Percentiles rank a stretch among this genome's conserved stretches.
phyloP scores from a whole-genome alignment of 2,329 filamentous ascomycete species.

The Lachnellula arida region DNA sequence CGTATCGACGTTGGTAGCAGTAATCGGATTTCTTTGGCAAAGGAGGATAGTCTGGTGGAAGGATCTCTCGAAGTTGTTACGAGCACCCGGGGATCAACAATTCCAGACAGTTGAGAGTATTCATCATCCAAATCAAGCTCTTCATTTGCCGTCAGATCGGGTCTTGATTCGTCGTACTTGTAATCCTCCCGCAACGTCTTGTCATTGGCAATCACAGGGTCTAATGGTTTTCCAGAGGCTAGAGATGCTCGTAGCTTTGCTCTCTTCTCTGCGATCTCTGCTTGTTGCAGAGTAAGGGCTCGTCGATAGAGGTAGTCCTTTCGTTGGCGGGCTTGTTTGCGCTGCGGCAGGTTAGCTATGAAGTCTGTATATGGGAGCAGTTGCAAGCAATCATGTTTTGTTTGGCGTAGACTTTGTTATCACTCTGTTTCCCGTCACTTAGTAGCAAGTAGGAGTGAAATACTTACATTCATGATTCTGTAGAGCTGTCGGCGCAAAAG shows the following conservation, averaged over 20 bases:
- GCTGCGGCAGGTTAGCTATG: conserved; percentile 34
- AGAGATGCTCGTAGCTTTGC: conserved; percentile 81
- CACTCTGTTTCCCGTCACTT: too few relatives aligned
- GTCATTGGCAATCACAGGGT: conserved; percentile 80
- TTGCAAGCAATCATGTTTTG: not conserved
- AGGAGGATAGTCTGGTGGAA: conserved; percentile 76
- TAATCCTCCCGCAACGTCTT: conserved; percentile 79
- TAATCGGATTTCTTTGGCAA: conserved; percentile 86
- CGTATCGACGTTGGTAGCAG: conserved; percentile 81
- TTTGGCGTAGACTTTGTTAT: too few relatives aligned
- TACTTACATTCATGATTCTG: conserved; percentile 28
- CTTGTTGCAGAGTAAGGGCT: conserved; percentile 81
- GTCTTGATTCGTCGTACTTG: conserved; percentile 84
- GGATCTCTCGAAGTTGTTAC: conserved; percentile 90
- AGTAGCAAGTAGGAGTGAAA: not conserved
- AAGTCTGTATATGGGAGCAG: not conserved
- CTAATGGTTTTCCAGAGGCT: conserved; percentile 82
- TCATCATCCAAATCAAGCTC: conserved; percentile 79
- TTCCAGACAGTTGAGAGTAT: conserved; percentile 84
- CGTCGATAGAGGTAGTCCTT: conserved; percentile 88
- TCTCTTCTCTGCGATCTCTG: conserved; percentile 87
- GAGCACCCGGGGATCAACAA: conserved; percentile 82
- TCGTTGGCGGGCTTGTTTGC: conserved; percentile 72
- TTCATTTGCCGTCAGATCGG: conserved; percentile 62
- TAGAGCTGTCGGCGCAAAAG: not conserved